Conservation (phyloP, 2,329 filamentous ascomycete genomes). For the Pseudocercospora crystallina region DNA sequence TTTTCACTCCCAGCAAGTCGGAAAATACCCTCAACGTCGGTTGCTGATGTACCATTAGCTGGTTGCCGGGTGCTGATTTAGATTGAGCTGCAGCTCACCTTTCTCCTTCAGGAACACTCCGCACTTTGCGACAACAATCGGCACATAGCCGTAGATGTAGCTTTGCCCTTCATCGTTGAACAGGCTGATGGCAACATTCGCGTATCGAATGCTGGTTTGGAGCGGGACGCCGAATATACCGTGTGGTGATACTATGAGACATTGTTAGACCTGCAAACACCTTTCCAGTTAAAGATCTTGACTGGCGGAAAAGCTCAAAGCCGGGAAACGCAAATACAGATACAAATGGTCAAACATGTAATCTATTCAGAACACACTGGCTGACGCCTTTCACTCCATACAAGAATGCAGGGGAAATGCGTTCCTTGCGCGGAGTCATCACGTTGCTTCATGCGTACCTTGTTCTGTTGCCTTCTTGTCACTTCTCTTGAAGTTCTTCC, state of each 20-base stretch:
- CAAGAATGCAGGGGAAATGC: too few species aligned
- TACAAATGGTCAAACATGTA: too few species aligned
- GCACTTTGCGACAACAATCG: slow-evolving; percentile 97
- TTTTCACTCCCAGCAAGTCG: slow-evolving; percentile 94
- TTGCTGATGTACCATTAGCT: slow-evolving; percentile 58
- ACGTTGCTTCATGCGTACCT: slow-evolving; percentile 47
- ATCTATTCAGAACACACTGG: too few species aligned
- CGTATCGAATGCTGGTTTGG: slow-evolving; percentile 92
- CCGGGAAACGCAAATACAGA: too few species aligned
- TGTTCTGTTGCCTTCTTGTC: slow-evolving; percentile 63
- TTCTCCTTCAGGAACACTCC: slow-evolving; percentile 97
- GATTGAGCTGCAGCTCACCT: slow-evolving; percentile 58
- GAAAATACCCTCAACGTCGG: slow-evolving; percentile 93
- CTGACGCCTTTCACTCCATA: too few species aligned
- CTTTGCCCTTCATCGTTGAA: slow-evolving; percentile 89
- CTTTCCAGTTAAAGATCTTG: too few species aligned
- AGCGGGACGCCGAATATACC: slow-evolving; percentile 95
- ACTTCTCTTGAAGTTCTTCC: slow-evolving; percentile 85
- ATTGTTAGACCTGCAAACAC: slow-evolving; percentile 9
- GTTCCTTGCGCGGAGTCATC: not conserved
- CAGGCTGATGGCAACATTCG: slow-evolving; percentile 95
- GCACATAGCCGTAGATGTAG: slow-evolving; percentile 98
- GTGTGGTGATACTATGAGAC: slow-evolving; percentile 45
- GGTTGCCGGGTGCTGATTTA: too few species aligned
- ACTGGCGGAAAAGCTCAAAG: too few species aligned